Evolutionary conservation across 768 basidiomycete genomes (phyloP).

Genomic region (Phaeolepiota aurea): DNA sequence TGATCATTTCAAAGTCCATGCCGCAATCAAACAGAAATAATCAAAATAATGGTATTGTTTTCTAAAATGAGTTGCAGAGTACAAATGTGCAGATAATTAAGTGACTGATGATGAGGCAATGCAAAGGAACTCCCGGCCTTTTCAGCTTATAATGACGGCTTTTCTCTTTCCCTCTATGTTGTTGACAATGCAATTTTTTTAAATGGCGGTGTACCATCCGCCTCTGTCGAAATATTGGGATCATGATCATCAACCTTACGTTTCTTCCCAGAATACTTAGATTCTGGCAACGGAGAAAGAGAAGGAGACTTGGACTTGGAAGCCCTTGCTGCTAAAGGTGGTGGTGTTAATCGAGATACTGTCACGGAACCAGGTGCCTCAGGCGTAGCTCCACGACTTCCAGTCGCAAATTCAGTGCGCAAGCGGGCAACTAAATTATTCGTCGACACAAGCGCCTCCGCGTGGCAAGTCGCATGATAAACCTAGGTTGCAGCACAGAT

Average conservation of each 20-base stretch:
- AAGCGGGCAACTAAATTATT: conserved; percentile 61
- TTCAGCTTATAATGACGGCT: background rate
- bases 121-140: background rate
- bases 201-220: conserved; percentile 48
- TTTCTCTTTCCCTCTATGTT: conserved; percentile 5
- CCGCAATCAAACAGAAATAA: background rate
- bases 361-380: conserved; percentile 33
- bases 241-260: conserved; percentile 65
- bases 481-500: conserved; percentile 47
- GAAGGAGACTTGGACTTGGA: conserved; percentile 32
- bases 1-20: background rate
- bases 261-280: conserved; percentile 52
- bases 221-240: conserved; percentile 26
- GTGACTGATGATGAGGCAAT: background rate
- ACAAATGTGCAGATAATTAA: conserved; percentile 1
- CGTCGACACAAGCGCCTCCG: conserved; percentile 62
- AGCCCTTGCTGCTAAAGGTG: conserved; percentile 22
- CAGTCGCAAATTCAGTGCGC: conserved; percentile 46
- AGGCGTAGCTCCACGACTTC: conserved; percentile 75
- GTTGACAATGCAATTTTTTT: conserved; percentile 56
- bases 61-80: conserved; percentile 7
- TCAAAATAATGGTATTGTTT: conserved; percentile 13
- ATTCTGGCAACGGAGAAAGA: conserved; percentile 42
- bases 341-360: conserved; percentile 27
- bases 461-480: conserved; percentile 92